Conservation (phyloP, 768 basidiomycete genomes). For the Russula dissimulans region DNA sequence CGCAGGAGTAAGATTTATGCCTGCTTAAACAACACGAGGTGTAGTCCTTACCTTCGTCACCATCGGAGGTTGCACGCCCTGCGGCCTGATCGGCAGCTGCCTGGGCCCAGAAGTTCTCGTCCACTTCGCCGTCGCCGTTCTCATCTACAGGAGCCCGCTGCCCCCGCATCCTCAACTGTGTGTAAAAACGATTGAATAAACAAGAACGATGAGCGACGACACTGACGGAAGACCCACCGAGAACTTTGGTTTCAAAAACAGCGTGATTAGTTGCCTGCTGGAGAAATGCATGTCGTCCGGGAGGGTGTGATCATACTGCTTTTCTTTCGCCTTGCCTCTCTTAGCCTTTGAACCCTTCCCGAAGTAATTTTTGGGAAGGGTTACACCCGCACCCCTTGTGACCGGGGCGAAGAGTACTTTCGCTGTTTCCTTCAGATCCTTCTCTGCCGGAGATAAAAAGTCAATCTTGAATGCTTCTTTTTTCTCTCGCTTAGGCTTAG, state of each 20-base stretch:
- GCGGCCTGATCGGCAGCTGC: conserved; percentile 80
- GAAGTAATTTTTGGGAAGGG: conserved; percentile 34
- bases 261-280: conserved; percentile 75
- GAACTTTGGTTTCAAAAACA: conserved; percentile 96
- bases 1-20: neutral
- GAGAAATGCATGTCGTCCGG: conserved; percentile 99
- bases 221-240: conserved; percentile 45
- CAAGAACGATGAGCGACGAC: neutral
- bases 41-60: conserved; percentile 46
- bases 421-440: conserved; percentile 48
- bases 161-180: conserved; percentile 84
- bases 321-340: conserved; percentile 46
- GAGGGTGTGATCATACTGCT: conserved; percentile 64
- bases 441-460: conserved; percentile 53
- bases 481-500: conserved; percentile 51
- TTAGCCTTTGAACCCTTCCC: conserved; percentile 32
- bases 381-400: conserved; percentile 60
- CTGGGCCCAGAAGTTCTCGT: conserved; percentile 96
- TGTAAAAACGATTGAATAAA: neutral
- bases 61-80: conserved; percentile 41
- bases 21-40: no score
- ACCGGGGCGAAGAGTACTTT: conserved; percentile 75
- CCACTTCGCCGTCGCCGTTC: conserved; percentile 77
- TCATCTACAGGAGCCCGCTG: conserved; percentile 46
- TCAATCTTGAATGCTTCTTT: conserved; percentile 82